Conservation (phyloP, 2,329 filamentous ascomycete species). For the Talaromyces pinophilus region DNA sequence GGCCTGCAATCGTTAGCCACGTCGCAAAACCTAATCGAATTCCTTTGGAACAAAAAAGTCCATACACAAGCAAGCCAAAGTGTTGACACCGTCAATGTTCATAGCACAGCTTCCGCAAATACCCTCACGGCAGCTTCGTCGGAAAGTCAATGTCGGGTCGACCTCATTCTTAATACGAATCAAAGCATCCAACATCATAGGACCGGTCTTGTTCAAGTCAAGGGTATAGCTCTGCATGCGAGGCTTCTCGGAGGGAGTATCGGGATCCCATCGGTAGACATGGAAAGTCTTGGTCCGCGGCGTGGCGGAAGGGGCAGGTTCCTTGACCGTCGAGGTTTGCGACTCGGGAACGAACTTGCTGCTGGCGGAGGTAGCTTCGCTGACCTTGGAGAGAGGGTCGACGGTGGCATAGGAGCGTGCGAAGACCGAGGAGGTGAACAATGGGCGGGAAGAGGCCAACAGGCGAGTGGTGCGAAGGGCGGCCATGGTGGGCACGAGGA, state of each 20-base stretch:
- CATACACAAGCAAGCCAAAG: constrained; percentile 93
- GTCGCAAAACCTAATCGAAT: not conserved
- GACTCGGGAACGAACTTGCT: constrained; percentile 46
- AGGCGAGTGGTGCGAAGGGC: constrained; percentile 52
- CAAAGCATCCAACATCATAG: constrained; percentile 95
- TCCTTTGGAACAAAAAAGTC: too few species aligned
- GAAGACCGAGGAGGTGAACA: constrained; percentile 40
- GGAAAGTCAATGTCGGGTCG: constrained; percentile 94
- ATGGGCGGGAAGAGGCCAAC: constrained; percentile 44
- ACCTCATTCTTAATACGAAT: constrained; percentile 99
- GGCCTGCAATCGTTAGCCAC: constrained; percentile 60
- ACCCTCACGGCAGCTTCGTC: constrained; percentile 93
- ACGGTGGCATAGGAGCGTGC: constrained; percentile 53
- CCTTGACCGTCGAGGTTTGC: constrained; percentile 62
- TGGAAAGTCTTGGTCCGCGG: constrained; percentile 88
- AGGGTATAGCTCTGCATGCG: constrained; percentile 92
- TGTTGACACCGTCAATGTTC: constrained; percentile 99
- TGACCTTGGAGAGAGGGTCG: constrained; percentile 37
- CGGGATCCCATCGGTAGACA: constrained; percentile 98
- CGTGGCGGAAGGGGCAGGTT: constrained; percentile 59
- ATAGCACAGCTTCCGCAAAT: constrained; percentile 99
- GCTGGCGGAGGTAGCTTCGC: constrained; percentile 32
- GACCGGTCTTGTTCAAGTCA: constrained; percentile 97
- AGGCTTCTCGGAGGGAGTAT: constrained; percentile 88
- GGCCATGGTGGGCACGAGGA: constrained; percentile 43